Conservation (phyloP, 2,329 filamentous ascomycete species). For the Colletotrichum caudatum region DNA sequence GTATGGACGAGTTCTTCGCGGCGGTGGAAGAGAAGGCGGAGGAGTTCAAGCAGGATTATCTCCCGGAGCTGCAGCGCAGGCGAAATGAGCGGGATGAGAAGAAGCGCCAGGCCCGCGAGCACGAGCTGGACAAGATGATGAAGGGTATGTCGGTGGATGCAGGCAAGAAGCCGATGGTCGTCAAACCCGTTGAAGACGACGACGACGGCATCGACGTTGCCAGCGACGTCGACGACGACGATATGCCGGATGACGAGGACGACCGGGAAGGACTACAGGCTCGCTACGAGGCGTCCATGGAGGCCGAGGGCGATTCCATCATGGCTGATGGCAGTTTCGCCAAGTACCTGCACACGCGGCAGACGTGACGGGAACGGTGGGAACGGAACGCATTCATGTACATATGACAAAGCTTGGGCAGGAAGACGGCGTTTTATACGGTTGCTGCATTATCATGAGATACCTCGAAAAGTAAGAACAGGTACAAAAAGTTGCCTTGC, state of each 20-base stretch:
- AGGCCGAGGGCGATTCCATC: constrained; percentile 65
- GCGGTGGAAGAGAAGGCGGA: constrained; percentile 87
- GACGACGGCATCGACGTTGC: constrained; percentile 64
- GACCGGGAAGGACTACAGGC: constrained; percentile 76
- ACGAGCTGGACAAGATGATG: constrained; percentile 93
- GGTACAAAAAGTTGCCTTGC: constrained; percentile 39
- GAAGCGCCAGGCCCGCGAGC: constrained; percentile 78
- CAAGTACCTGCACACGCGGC: constrained; percentile 67
- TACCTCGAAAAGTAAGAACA: constrained; percentile 41
- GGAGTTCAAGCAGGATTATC: constrained; percentile 92
- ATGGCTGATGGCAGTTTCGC: constrained; percentile 71
- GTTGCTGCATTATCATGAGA: constrained; percentile 42
- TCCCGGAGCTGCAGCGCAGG: constrained; percentile 87
- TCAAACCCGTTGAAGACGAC: constrained; percentile 57
- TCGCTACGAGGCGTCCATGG: constrained; percentile 82
- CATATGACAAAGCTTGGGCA: constrained; percentile 27
- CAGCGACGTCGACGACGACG: constrained; percentile 70
- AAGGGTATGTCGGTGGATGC: constrained; percentile 79
- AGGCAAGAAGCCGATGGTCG: constrained; percentile 44
- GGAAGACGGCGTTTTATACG: constrained; percentile 37
- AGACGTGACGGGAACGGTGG: constrained; percentile 38
- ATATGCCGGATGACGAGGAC: constrained; percentile 69
- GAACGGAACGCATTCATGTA: constrained; percentile 45
- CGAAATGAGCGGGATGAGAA: constrained; percentile 79
- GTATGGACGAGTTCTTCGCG: constrained; percentile 92